Percentiles rank a stretch among this genome's conserved stretches.
Evolutionary conservation across 1,284 basidiomycete genomes (phyloP).

Genomic region (Nidula niveotomentosa): DNA sequence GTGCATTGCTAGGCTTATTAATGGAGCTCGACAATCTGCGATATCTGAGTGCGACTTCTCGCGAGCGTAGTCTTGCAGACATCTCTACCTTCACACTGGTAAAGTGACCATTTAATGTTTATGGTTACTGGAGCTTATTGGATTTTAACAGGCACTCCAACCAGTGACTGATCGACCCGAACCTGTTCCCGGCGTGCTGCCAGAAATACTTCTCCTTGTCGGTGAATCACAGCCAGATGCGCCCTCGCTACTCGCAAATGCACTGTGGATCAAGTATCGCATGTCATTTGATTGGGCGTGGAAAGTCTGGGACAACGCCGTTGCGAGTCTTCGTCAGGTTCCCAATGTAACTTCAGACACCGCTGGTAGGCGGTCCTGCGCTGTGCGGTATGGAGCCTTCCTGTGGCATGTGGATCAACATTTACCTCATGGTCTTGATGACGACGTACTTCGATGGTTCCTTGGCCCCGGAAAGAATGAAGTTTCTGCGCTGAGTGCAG

Average conservation of each 20-base stretch:
- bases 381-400: slow-evolving; percentile 66
- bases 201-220: slow-evolving; percentile 66
- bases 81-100: slow-evolving; percentile 60
- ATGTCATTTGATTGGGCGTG: slow-evolving; percentile 69
- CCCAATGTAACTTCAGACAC: slow-evolving; percentile 52
- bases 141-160: slow-evolving; percentile 39
- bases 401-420: slow-evolving; percentile 74
- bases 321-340: slow-evolving; percentile 68
- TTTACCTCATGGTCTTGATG: slow-evolving; percentile 67
- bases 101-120: slow-evolving; percentile 16
- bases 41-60: slow-evolving; percentile 51
- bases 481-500: slow-evolving; percentile 51
- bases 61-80: slow-evolving; percentile 59
- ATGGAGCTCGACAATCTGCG: slow-evolving; percentile 61
- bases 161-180: slow-evolving; percentile 43
- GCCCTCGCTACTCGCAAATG: slow-evolving; percentile 68
- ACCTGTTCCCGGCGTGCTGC: slow-evolving; percentile 56
- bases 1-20: slow-evolving; percentile 57
- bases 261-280: slow-evolving; percentile 78
- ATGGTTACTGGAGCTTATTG: slow-evolving; percentile 1
- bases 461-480: slow-evolving; percentile 61
- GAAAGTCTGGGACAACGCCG: slow-evolving; percentile 78
- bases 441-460: slow-evolving; percentile 69
- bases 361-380: slow-evolving; percentile 44
- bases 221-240: slow-evolving; percentile 57